Evolutionary conservation across 768 basidiomycete species (phyloP), one percentile per base, ranked within the genome.

Genomic region (Phanerodontia chrysosporium): DNA sequence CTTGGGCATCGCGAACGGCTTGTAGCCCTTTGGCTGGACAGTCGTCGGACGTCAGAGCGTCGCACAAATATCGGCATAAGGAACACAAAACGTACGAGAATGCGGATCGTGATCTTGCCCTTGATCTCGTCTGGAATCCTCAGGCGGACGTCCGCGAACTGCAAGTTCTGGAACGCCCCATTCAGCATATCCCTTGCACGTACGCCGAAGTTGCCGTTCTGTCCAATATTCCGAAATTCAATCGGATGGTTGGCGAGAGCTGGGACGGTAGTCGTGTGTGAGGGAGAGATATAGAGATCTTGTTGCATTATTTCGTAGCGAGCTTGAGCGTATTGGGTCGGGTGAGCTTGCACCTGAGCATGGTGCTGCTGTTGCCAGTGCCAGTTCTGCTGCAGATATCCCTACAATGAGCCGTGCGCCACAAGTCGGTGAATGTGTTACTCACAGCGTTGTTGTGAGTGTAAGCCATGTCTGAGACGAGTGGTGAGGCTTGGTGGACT

Each of bases 1-100:
- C 56, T 57, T 57, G 27, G 45, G 56, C 45, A 36, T 57, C 46
- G 22, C n/a, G 21, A 32, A 57, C 22, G 39, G 16, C 18, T 18
- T 42, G 18, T 42, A 42, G 18, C 39, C 39, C 39, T 18, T 7
- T 4, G 39, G 39, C 39, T 42, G 18, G 16, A 18, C 4, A 42
- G 10, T 4, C 18, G 39, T 18, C 18, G 39, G 39, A 18, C 18
- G 39, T 42, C 39, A 42, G 39, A 4, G 39, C 49, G 27, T 46
- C n/a, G n/a, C 48, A 30, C 22, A 56, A 25, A 6, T 18, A 25
- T 12, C 44, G 29, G 24, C 21, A 45, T 22, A n/a, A 22, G 2
- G 9, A 30, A 24, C 52, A 18, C 2, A 24, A 29, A n/a, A 48
- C 56, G 13, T 35, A 49, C 56, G 28, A 18, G 35, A 18, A 57